These are phyloP conservation scores for Leptomonas seymouri DNA, from an alignment of 208 protist genomes.

Conservation along the genomic window DNA sequence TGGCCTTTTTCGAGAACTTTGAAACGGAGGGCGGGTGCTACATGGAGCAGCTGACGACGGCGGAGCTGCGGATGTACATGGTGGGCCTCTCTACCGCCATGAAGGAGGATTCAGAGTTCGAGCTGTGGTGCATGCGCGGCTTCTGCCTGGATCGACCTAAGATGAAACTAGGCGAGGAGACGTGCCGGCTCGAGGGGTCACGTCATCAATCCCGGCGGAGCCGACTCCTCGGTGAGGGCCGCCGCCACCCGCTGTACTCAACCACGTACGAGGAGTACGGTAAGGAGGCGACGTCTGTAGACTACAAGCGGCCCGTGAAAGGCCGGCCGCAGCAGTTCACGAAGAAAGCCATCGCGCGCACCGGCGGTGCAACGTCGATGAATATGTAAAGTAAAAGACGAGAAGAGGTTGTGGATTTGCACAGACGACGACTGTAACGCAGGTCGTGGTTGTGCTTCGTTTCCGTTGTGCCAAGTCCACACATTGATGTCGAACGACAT, in stretches of 20 bases:
- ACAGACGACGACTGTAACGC: too few species aligned
- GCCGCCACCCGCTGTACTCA: constrained; percentile 74
- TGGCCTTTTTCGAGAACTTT: constrained; percentile 62
- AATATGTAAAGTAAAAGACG: constrained; percentile 70
- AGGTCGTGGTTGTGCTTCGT: too few species aligned
- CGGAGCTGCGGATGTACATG: constrained; percentile 76
- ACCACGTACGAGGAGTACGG: constrained; percentile 76
- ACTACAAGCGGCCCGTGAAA: constrained; percentile 35
- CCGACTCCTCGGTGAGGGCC: constrained; percentile 46
- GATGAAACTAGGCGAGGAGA: constrained; percentile 40
- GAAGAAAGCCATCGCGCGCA: constrained; percentile 42
- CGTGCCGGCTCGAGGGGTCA: constrained; percentile 33
- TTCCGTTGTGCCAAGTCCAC: too few species aligned
- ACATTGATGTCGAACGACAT: too few species aligned
- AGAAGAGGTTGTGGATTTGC: too few species aligned
- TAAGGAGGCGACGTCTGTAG: constrained; percentile 38
- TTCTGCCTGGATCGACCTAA: constrained; percentile 84
- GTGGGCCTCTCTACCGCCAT: constrained; percentile 61
- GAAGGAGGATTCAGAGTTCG: constrained; percentile 71
- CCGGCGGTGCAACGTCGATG: constrained; percentile 78
- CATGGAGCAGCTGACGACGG: constrained; percentile 43
- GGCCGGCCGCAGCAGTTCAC: constrained; percentile 79
- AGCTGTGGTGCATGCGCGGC: constrained; percentile 82
- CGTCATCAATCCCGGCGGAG: constrained; percentile 42
- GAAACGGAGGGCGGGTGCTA: constrained; percentile 24